Evolutionary conservation across 805 yeast genomes (phyloP), one percentile per base, ranked within the genome.

Genomic region (Hyphopichia homilentoma): DNA sequence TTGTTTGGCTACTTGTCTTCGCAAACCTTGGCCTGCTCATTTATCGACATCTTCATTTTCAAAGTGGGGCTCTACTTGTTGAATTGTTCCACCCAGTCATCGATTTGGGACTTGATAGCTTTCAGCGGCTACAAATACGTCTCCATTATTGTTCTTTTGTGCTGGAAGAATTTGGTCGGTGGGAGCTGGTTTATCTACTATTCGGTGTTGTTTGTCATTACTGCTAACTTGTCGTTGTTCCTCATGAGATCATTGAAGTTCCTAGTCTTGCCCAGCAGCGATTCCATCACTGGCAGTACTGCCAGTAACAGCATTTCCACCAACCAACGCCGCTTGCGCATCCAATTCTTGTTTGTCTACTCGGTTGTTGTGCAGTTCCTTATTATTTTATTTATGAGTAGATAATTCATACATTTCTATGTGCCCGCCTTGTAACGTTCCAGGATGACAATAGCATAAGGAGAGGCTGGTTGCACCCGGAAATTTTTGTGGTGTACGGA

Each of bases 81-180:
- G 38, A 77, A 75, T 38, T 79, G 86, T 34, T 73, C 75, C 11
- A 73, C 84, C 2, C 84, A 79, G 45, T 51, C 61, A 30, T 55
- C 66, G 8, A 55, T 85, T 24, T 79, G 89, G 72, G 99, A 93
- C 56, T 65, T 93, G 39, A 73, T 85, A 7, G 81, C 95, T 39
- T 93, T 86, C 61, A 81, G 89, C 31, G 97, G 97, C 22, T 94
- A 93, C 70, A 93, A 93, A 57, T 94, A 87, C 53, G 87, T 94
- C 24, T 86, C 95, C 6, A 69, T 83, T 40, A 72, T 81, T 12
- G 54, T 73, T n/a, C 64, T 76, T 32, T 59, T 81, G 45, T 52
- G 79, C 25, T 53, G 75, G 44, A 79, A 76, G 41, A 69, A 68
- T 41, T 50, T 70, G 29, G 62, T 67, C 25, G 59, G 62, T 3